These are phyloP conservation scores for Boletellus deceptivus DNA, from an alignment of 1,284 basidiomycete genomes.

Conservation along the genomic window DNA sequence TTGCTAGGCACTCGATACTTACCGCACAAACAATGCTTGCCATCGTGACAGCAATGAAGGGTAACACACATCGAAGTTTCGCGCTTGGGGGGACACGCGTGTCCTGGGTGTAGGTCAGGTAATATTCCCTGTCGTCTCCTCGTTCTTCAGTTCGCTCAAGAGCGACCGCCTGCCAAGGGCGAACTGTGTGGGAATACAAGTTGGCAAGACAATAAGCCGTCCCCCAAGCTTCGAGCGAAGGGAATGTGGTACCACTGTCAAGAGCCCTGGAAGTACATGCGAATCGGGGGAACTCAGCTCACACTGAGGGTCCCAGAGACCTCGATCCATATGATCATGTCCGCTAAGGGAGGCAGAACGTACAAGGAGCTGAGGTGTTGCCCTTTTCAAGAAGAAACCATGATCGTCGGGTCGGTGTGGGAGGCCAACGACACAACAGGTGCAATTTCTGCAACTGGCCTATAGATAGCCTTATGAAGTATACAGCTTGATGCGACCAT, in stretches of 20 bases:
- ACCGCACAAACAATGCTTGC: not conserved
- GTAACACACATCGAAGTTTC: not conserved
- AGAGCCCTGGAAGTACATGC: not conserved
- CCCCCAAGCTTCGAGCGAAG: no score
- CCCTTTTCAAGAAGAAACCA: slow-evolving; percentile 3
- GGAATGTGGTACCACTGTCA: not conserved
- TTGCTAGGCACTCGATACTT: not conserved
- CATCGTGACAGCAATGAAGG: not conserved
- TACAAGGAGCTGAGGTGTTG: not conserved
- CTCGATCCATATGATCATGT: not conserved
- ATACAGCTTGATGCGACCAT: not conserved
- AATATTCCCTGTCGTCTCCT: not conserved
- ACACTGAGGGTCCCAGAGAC: not conserved
- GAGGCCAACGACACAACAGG: not conserved
- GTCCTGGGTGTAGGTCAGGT: not conserved
- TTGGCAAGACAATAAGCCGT: not conserved
- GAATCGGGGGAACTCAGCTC: slow-evolving; percentile 4
- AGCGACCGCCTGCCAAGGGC: slow-evolving; percentile 11
- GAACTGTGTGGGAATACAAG: slow-evolving; percentile 14
- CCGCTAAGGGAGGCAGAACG: slow-evolving; percentile 1
- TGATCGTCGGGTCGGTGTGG: not conserved
- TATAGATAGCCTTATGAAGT: slow-evolving; percentile 3
- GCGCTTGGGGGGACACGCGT: not conserved
- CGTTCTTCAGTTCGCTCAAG: slow-evolving; percentile 7
- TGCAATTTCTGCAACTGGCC: slow-evolving; percentile 1